Evolutionary conservation across 441 rosid species (phyloP).

Genomic region (Aleurites moluccanus): DNA sequence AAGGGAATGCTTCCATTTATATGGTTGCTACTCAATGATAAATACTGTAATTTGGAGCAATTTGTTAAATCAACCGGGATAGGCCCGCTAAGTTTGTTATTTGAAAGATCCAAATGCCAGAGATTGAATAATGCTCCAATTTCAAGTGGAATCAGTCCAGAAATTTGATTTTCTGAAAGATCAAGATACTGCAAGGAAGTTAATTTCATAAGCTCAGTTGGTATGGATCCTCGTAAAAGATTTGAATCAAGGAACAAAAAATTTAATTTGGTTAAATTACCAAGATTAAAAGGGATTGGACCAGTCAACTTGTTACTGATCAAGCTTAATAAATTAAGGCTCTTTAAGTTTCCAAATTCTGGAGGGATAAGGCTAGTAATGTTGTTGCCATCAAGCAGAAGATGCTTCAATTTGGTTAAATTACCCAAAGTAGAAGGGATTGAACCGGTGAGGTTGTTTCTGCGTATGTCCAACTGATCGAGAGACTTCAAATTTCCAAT

Average conservation of each 20-base stretch:
- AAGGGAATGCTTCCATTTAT: too few species aligned
- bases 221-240: background rate
- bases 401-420: background rate
- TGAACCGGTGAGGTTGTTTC: background rate
- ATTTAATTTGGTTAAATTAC: background rate
- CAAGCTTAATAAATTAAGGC: background rate
- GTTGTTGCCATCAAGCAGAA: background rate
- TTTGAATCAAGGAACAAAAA: background rate
- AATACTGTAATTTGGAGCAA: too few species aligned
- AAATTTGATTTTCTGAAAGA: background rate
- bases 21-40: too few species aligned
- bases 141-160: background rate
- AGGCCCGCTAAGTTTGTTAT: background rate
- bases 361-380: background rate
- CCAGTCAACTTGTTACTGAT: background rate
- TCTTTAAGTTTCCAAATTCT: background rate
- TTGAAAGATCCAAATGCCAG: background rate
- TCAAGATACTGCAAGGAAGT: too few species aligned
- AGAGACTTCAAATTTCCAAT: background rate
- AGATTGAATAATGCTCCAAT: background rate
- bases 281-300: slow-evolving; percentile 2
- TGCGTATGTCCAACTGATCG: background rate
- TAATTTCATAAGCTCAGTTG: too few species aligned
- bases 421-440: background rate
- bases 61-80: background rate